These are phyloP conservation scores for Saccharomyces hybrid DNA, from an alignment of 1,139 yeast genomes.

Conservation along the genomic window DNA sequence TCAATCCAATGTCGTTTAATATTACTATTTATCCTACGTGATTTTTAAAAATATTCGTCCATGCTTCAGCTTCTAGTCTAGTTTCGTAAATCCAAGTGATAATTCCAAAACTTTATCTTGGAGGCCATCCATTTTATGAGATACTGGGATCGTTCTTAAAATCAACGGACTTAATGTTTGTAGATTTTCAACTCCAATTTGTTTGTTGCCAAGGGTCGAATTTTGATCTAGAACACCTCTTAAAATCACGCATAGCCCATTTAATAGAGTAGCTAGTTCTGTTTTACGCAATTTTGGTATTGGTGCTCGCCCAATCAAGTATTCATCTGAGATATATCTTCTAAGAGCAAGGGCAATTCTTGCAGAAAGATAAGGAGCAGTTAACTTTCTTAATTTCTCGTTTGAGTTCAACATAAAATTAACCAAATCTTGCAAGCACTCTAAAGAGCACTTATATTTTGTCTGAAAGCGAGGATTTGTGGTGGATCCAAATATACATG, in stretches of 20 bases:
- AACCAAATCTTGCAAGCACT: conserved; percentile 44
- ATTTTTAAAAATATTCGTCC: neutral
- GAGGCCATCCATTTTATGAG: conserved; percentile 29
- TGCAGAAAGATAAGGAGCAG: conserved; percentile 37
- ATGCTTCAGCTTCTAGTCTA: conserved; percentile 11
- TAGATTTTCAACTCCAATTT: conserved; percentile 10
- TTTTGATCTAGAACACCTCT: conserved; percentile 9
- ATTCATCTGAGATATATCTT: conserved; percentile 45
- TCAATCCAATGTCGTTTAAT: neutral
- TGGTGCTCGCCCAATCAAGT: conserved; percentile 45
- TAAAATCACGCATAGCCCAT: conserved; percentile 31
- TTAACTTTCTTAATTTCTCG: conserved; percentile 15
- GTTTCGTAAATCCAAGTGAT: conserved; percentile 24
- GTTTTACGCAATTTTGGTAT: conserved; percentile 43
- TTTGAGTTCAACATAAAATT: conserved; percentile 20
- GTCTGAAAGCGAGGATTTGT: conserved; percentile 33
- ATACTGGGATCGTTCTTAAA: conserved; percentile 33
- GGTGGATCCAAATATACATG: conserved; percentile 44
- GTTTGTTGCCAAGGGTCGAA: neutral
- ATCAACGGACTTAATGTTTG: conserved; percentile 33
- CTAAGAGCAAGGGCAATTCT: conserved; percentile 46
- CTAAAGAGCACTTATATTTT: conserved; percentile 38
- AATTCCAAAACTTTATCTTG: conserved; percentile 24
- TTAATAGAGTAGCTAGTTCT: conserved; percentile 37
- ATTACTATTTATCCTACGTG: neutral